Evolutionary conservation across 2,329 filamentous ascomycete genomes (phyloP).

Genomic region (Penicillium sp.): DNA sequence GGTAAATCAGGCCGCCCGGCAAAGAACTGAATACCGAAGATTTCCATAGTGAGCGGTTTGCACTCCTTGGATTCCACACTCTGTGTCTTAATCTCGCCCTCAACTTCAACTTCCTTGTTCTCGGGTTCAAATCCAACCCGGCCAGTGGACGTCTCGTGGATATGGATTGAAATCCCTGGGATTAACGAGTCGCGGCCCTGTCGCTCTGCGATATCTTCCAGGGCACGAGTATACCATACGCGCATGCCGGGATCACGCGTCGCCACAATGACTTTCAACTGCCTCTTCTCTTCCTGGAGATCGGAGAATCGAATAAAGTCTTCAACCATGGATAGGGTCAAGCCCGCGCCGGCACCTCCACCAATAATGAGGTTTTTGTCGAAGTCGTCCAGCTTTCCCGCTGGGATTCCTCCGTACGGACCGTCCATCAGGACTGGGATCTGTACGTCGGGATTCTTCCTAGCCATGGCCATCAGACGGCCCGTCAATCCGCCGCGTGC

Average conservation of each 20-base stretch:
- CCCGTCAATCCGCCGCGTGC: constrained; percentile 52
- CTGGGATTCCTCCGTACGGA: constrained; percentile 55
- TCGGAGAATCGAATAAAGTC: constrained; percentile 11
- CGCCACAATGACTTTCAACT: constrained; percentile 18
- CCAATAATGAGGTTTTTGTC: constrained; percentile 51
- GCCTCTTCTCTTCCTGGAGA: neutral
- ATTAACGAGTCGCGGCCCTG: constrained; percentile 8
- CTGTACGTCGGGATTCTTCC: constrained; percentile 34
- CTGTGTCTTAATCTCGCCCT: neutral
- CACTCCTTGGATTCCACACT: constrained; percentile 11
- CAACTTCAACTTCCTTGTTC: neutral
- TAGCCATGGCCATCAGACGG: constrained; percentile 43
- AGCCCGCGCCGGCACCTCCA: constrained; percentile 58
- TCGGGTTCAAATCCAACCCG: neutral
- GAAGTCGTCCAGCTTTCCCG: constrained; percentile 35
- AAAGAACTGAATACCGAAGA: constrained; percentile 13
- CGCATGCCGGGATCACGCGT: constrained; percentile 19
- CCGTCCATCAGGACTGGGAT: constrained; percentile 56
- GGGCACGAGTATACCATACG: constrained; percentile 14
- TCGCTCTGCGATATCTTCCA: constrained; percentile 13
- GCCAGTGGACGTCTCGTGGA: constrained; percentile 14
- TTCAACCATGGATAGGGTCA: constrained; percentile 49
- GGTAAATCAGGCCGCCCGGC: constrained; percentile 14
- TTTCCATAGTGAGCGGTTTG: constrained; percentile 1
- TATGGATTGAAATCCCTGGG: constrained; percentile 12